Evolutionary conservation across 164 flowering plant species (phyloP), one percentile per base, ranked within the genome.

Genomic region (Paratinospora sagittata): DNA sequence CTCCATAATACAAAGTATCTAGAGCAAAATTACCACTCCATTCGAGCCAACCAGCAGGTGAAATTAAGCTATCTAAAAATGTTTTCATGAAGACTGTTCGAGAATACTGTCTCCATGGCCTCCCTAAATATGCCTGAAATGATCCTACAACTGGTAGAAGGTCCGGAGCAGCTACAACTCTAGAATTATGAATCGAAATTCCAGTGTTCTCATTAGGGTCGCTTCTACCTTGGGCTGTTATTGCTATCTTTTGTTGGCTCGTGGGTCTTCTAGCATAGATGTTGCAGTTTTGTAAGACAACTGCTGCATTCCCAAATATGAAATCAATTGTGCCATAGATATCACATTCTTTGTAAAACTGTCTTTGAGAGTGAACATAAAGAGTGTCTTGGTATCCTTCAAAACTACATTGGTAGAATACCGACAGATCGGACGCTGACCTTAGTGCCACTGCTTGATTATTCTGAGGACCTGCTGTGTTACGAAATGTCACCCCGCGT

Each of bases 311-410:
- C 6, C 88, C 88, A 45, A 83, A 85, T 47, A 84, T 82, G 74
- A 82, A 74, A 65, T 85, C 86, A 3, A 85, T 67, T 24, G 88
- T 85, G 57, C 88, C 86, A 24, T 74, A 78, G 8, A 83, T 79
- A 69, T 82, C 71, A 43, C 88, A 85, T 26, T 73, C 43, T 65
- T 68, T 77, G 78, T 81, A 85, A 75, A 85, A 85, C 52, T 85
- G 88, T 8, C 84, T 72, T 47, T 82, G 80, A 0, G 85, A 72
- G 70, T 79, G 85, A 21, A 73, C 85, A 70, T 74, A 85, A n/a
- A 85, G 73, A 0, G 88, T 85, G 76, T 85, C 88, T 63, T 85
- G 88, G 64, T 80, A 85, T 0, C 88, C 85, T 24, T 77, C 68
- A 67, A 85, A 78, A 33, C 74, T 73, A 61, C 88, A 84, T 3